phyloP scores from a whole-genome alignment of 768 basidiomycete genomes.

The Panaeolus papilionaceus region DNA sequence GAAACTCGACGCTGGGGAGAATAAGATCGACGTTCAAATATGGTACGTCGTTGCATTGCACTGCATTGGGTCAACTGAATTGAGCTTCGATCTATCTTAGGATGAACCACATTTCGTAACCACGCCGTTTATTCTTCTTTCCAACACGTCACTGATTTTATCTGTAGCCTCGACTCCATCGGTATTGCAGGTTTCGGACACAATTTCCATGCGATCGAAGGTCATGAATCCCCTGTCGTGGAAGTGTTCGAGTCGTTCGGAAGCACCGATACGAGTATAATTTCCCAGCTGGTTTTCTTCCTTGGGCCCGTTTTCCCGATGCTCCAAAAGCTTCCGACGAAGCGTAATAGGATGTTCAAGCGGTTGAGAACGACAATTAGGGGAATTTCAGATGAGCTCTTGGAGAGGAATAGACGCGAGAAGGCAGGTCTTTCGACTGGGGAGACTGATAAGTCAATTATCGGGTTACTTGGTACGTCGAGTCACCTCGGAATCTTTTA shows the following conservation, averaged over 20 bases:
- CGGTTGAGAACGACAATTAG: conserved; percentile 41
- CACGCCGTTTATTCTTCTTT: neutral
- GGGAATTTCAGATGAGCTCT: conserved; percentile 44
- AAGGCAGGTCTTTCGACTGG: conserved; percentile 31
- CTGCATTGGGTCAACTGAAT: neutral
- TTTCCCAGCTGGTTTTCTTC: conserved; percentile 41
- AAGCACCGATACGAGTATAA: conserved; percentile 29
- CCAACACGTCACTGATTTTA: neutral
- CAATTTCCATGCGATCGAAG: conserved; percentile 59
- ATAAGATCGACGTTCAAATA: conserved; percentile 52
- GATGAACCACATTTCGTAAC: conserved; percentile 55
- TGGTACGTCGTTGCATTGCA: conserved; percentile 38
- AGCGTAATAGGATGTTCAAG: conserved; percentile 35
- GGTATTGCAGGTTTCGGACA: conserved; percentile 67
- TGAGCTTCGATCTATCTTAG: conserved; percentile 21
- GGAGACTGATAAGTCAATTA: conserved; percentile 45
- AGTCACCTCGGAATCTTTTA: neutral
- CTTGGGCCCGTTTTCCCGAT: conserved; percentile 43
- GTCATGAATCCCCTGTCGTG: conserved; percentile 47
- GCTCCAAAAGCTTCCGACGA: conserved; percentile 42
- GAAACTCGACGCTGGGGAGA: conserved; percentile 36
- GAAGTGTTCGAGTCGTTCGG: conserved; percentile 47
- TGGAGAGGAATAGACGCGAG: conserved; percentile 43
- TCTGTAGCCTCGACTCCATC: conserved; percentile 55
- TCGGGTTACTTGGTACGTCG: conserved; percentile 41